Percentiles rank a stretch among this genome's conserved stretches.
Conservation (phyloP, 1,284 basidiomycete species). For the Tranzscheliella williamsii region DNA sequence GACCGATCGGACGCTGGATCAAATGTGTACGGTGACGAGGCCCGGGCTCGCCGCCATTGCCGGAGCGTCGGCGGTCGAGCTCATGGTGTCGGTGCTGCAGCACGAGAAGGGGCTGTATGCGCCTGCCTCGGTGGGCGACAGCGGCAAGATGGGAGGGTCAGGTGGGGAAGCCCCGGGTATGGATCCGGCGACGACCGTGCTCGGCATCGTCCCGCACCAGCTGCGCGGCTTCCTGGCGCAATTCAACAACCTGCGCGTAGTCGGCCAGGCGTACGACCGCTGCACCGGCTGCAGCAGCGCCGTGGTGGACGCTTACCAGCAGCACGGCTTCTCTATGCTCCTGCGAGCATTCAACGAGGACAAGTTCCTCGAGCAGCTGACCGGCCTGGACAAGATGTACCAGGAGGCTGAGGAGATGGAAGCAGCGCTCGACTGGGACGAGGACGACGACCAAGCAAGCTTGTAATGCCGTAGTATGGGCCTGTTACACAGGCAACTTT, state of each 20-base stretch:
- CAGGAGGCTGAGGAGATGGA: conserved; percentile 45
- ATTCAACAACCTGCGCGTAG: conserved; percentile 80
- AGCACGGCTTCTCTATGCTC: conserved; percentile 77
- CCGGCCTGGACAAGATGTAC: conserved; percentile 74
- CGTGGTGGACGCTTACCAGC: conserved; percentile 62
- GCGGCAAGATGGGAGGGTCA: conserved; percentile 3
- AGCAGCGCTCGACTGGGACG: conserved; percentile 42
- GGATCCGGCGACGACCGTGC: conserved; percentile 14
- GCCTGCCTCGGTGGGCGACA: conserved; percentile 23
- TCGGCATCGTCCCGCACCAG: conserved; percentile 91
- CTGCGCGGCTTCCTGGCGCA: conserved; percentile 84
- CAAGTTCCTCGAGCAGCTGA: conserved; percentile 76
- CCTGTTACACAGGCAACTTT: too few species aligned
- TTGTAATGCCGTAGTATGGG: too few species aligned
- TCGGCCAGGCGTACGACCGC: conserved; percentile 79
- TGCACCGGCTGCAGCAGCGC: conserved; percentile 78
- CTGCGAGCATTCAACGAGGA: conserved; percentile 79
- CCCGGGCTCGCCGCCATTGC: conserved; percentile 93
- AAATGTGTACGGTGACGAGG: conserved; percentile 99
- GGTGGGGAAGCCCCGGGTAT: neutral
- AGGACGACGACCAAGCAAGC: too few species aligned
- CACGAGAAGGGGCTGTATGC: conserved; percentile 64
- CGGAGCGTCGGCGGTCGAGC: conserved; percentile 84
- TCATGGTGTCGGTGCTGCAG: conserved; percentile 84
- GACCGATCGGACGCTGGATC: conserved; percentile 90